Base-by-base conservation (phyloP, 2,329 filamentous ascomycete species). In the Apiospora arundinis region DNA sequence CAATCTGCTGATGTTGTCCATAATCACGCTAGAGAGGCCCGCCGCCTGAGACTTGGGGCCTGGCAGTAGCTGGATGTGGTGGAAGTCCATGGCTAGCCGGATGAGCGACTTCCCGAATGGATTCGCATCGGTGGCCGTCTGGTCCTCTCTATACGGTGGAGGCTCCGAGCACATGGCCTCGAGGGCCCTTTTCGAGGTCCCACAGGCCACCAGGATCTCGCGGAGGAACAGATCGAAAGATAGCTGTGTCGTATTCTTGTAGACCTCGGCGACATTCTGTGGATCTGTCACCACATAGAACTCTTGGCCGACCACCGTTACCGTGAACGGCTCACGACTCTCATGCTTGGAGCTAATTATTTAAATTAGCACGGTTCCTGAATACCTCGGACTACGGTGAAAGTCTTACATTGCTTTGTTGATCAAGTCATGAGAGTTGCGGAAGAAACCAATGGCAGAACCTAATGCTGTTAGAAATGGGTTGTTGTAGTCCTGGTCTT, bases 221-320 rank as follows among this genome's bases (percentile, higher is more conserved):
- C 45, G 66, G 66, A 68, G 32, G 42, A 68, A 68, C 44, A 44
- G 32, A n/a, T 44, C 45, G 66, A 68, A 68, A 25, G 66, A 68
- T 23, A 68, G 66, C 37, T 32, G 40, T 23, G 40, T 42, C 4
- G 44, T 40, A 18, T 68, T 68, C 42, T 46, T 68, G 42, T 68
- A 68, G 16, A 46, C 66, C 44, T 68, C 66, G n/a, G 37, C 44
- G 32, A 45, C 44, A 40, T 68, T 23, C 28, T 68, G 25, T 21
- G 66, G 42, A 21, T 68, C 42, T 8, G 66, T 44, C 32, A 68
- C 45, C 32, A 68, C 66, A 46, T 68, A 68, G 23, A 68, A 44
- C 18, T 28, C 45, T 23, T 32, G 45, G 32, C 66, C 66, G 32
- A 46, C 37, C 9, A 68, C 42, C 21, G 12, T 68, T 11, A 68